Base-by-base conservation (phyloP, 495 filamentous ascomycete genomes). In the Penicillium manginii region DNA sequence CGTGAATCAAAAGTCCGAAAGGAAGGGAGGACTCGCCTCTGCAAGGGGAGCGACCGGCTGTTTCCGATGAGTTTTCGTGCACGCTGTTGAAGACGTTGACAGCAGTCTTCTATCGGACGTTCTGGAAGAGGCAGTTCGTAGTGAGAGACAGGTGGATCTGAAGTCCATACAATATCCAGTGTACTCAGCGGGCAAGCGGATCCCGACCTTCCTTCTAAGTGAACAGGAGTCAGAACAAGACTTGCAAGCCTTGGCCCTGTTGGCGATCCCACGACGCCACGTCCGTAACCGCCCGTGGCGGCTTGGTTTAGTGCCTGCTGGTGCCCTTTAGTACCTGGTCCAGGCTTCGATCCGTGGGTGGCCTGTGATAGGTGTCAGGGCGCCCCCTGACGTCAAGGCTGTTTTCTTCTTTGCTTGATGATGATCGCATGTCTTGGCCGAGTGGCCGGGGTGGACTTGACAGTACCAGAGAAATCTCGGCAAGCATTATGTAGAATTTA, bases 211-310 rank as follows among this genome's bases (percentile, higher is more conserved):
- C 40, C 15, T 37, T 37, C 15, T 3, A n/a, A 10, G 35, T 37
- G 35, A 32, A 21, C 32, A 45, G 40, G n/a, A 10, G 59, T 66
- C 52, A 18, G 51, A 63, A 61, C 62, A 67, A 70, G 64, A 29
- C 61, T 56, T 42, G 26, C 39, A 51, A 55, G 52, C 63, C 57
- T 56, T 57, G 54, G 54, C 50, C 35, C 21, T 29, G 47, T 58
- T 59, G 67, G 61, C 59, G 64, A 65, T 67, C 61, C 32, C 50
- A 43, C 48, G 46, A 47, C 67, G 67, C 67, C 67, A 68, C 67
- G 67, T 52, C 67, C 59, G 64, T 57, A 59, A 67, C 43, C 39
- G 50, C 29, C 43, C 47, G 54, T 47, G 19, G 45, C 45, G 45
- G 19, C 55, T 47, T 54, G 61, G 51, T 42, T 43, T 14, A 23